Evolutionary conservation across 2,329 filamentous ascomycete species (phyloP).

Genomic region (Zymoseptoria ardabiliae): DNA sequence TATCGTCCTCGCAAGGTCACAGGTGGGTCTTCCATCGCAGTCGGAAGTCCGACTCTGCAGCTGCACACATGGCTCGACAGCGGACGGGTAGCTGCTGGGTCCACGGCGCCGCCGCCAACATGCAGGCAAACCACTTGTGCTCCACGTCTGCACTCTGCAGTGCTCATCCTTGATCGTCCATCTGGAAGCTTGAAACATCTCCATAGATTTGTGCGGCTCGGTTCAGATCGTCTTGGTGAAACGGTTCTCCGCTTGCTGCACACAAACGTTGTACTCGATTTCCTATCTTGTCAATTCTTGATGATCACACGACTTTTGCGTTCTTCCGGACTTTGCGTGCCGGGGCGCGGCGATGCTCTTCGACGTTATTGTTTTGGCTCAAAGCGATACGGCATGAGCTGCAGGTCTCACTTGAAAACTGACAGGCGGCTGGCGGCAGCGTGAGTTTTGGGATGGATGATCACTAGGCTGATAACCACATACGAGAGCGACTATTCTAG

Average conservation of each 20-base stretch:
- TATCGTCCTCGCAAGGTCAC: too few species aligned
- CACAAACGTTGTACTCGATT: background rate
- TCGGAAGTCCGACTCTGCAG: background rate
- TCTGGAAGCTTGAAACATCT: slow-evolving; percentile 1
- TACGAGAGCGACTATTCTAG: background rate
- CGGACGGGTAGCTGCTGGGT: slow-evolving; percentile 12
- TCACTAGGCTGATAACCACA: background rate
- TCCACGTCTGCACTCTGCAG: slow-evolving; percentile 7
- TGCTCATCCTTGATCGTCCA: slow-evolving; percentile 14
- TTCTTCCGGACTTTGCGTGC: slow-evolving; percentile 6
- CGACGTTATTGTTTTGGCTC: background rate
- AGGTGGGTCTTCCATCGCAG: background rate
- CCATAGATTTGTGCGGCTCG: background rate
- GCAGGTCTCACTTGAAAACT: background rate
- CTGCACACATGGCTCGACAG: slow-evolving; percentile 9
- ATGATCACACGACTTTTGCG: slow-evolving; percentile 16
- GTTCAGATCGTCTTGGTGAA: background rate
- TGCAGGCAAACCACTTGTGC: slow-evolving; percentile 10
- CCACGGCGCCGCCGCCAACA: background rate
- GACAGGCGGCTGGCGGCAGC: background rate
- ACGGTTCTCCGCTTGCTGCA: background rate
- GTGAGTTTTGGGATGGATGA: background rate
- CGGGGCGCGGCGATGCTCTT: slow-evolving; percentile 1
- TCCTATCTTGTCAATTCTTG: background rate
- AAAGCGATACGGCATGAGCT: background rate